Evolutionary conservation across 345 rosid species (phyloP).

Genomic region (Cardamine occulta): DNA sequence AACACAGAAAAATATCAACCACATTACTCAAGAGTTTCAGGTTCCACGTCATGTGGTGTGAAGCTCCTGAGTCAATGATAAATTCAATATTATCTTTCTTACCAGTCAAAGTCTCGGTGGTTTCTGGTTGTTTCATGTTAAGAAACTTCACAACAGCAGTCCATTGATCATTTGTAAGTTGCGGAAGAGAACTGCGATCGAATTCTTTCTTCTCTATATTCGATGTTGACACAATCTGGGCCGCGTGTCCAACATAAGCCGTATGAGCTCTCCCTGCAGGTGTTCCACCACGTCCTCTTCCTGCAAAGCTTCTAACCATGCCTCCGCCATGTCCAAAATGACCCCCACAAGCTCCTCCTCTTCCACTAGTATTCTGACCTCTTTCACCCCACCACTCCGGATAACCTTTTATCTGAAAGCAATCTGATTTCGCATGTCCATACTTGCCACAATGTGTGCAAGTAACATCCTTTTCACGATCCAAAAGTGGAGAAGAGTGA

Average conservation of each 20-base stretch:
- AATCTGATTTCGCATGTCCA: background rate
- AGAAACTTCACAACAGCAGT: background rate
- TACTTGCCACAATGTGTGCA: background rate
- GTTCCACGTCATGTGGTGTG: background rate
- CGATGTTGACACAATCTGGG: background rate
- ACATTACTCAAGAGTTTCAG: background rate
- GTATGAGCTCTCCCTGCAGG: too few relatives aligned
- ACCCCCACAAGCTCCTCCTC: background rate
- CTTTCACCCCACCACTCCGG: background rate
- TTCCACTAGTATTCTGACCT: background rate
- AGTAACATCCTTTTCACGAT: background rate
- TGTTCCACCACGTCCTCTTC: background rate
- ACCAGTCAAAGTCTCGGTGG: background rate
- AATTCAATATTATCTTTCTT: background rate
- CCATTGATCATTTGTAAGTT: background rate
- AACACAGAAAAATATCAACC: background rate
- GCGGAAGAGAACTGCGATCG: background rate
- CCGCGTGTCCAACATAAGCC: accelerated
- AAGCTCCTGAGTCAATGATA: background rate
- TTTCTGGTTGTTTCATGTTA: background rate
- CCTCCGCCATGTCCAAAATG: background rate
- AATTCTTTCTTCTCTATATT: background rate
- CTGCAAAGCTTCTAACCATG: background rate
- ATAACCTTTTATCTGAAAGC: background rate
- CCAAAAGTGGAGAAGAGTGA: too few relatives aligned